Evolutionary conservation across 176 grass and related monocot genomes (phyloP), one percentile per base, ranked within the genome.

Genomic region (Zea luxurians): DNA sequence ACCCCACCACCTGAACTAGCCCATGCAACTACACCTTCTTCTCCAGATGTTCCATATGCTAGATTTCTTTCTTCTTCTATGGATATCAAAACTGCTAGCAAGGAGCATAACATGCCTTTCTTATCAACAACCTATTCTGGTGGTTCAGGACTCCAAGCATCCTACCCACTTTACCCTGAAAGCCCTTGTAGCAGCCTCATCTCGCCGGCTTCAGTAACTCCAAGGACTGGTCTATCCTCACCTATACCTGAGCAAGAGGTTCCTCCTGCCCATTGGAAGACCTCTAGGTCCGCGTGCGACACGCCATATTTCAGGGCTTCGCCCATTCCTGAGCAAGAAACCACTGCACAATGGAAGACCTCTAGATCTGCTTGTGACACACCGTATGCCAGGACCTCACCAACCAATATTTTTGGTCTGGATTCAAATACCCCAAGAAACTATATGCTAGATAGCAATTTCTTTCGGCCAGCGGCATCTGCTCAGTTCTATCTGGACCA

Each of bases 401-500:
- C 96, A 9, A 92, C 92, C 43, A 88, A 86, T 61, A 81, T 91
- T 21, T 97, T 97, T 84, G 94, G 94, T 12, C 68, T 88, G 40
- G 89, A 82, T 83, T 91, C 91, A 67, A 65, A 81, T 78, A 73
- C 89, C 53, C 76, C 91, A 18, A 91, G 83, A 86, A 94, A 95
- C 71, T 92, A 85, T 55, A 85, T 99, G 71, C 78, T 74, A 68
- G 89, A 89, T 74, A 80, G 49, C 81, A 93, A 72, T 55, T 99
- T 92, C 76, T 99, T 99, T 69, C 83, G 86, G 40, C 80, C 91
- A 49, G 89, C 87, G 20, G 78, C 85, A 68, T 89, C 91, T 52
- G 83, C 96, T 17, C 96, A 95, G 46, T 99, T 99, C 75, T 90
- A 90, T 65, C 83, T 99, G 70, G 96, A 99, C 68, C 96, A 99